phyloP scores from a whole-genome alignment of 495 filamentous ascomycete species.

The Bryoglossum gracile region DNA sequence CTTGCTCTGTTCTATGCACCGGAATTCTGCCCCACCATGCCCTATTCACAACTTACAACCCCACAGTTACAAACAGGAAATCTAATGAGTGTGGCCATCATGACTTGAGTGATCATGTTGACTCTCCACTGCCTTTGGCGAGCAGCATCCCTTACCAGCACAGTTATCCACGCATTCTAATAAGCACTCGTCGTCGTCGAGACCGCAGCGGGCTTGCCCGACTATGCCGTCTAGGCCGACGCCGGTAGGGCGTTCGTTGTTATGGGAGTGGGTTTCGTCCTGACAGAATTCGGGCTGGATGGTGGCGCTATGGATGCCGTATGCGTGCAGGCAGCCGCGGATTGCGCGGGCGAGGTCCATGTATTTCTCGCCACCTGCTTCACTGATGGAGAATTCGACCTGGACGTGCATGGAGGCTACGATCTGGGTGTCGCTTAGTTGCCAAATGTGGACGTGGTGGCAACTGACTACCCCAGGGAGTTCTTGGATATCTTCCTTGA shows the following conservation, averaged over 20 bases:
- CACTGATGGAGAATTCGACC: slow-evolving; percentile 61
- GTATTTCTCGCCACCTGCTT: slow-evolving; percentile 69
- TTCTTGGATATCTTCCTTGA: slow-evolving; percentile 81
- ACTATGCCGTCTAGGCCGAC: slow-evolving; percentile 28
- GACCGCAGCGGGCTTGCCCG: slow-evolving; percentile 31
- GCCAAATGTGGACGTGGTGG: slow-evolving; percentile 97
- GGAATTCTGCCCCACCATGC: not conserved
- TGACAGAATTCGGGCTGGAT: slow-evolving; percentile 93
- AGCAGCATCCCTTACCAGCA: slow-evolving; percentile 65
- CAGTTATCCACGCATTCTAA: slow-evolving; percentile 85
- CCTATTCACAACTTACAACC: not conserved
- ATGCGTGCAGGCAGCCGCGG: slow-evolving; percentile 80
- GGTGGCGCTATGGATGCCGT: slow-evolving; percentile 95
- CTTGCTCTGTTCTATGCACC: too few species aligned
- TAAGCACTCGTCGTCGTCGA: slow-evolving; percentile 56
- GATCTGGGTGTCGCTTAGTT: slow-evolving; percentile 86
- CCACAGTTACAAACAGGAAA: not conserved
- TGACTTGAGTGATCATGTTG: slow-evolving; percentile 19
- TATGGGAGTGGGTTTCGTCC: slow-evolving; percentile 40
- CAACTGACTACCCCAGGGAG: slow-evolving; percentile 80
- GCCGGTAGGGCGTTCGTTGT: slow-evolving; percentile 18
- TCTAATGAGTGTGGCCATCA: slow-evolving; percentile 28
- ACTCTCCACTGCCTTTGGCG: slow-evolving; percentile 9
- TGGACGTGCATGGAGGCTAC: slow-evolving; percentile 90
- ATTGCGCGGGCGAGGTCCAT: slow-evolving; percentile 81